phyloP scores from a whole-genome alignment of 495 filamentous ascomycete genomes.

The Schizothecium vesticola region DNA sequence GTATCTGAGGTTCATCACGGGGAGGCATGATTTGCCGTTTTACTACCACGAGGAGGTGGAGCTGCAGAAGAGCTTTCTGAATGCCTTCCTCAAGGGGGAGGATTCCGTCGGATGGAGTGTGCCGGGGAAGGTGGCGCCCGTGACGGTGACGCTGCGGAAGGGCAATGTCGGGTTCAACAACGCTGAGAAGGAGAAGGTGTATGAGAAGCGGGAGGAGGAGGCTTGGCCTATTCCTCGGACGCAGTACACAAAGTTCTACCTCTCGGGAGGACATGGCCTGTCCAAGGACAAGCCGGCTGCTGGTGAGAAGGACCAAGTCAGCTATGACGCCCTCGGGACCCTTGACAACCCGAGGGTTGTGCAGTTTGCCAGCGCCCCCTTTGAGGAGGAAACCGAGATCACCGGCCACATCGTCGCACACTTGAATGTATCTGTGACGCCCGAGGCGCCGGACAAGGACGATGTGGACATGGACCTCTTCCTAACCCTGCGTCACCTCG shows the following conservation, averaged over 20 bases:
- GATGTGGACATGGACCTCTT: slow-evolving; percentile 60
- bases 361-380: slow-evolving; percentile 50
- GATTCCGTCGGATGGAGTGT: slow-evolving; percentile 54
- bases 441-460: slow-evolving; percentile 26
- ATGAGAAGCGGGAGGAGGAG: slow-evolving; percentile 45
- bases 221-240: slow-evolving; percentile 63
- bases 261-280: slow-evolving; percentile 39
- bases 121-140: slow-evolving; percentile 49
- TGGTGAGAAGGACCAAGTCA: slow-evolving; percentile 31
- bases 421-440: slow-evolving; percentile 53
- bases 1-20: slow-evolving; percentile 62
- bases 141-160: slow-evolving; percentile 54
- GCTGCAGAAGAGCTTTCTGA: slow-evolving; percentile 58
- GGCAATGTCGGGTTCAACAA: slow-evolving; percentile 61
- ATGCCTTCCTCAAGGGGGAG: slow-evolving; percentile 62
- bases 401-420: slow-evolving; percentile 62
- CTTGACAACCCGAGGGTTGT: slow-evolving; percentile 43
- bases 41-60: slow-evolving; percentile 62
- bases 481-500: slow-evolving; percentile 56
- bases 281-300: slow-evolving; percentile 15
- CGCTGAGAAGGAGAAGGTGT: slow-evolving; percentile 48
- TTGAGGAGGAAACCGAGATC: slow-evolving; percentile 56
- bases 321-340: slow-evolving; percentile 52
- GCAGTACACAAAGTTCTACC: slow-evolving; percentile 52
- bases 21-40: slow-evolving; percentile 66